Evolutionary conservation across 129 eudicot genomes (phyloP).

Genomic region (Rutidosis leptorrhynchoides): DNA sequence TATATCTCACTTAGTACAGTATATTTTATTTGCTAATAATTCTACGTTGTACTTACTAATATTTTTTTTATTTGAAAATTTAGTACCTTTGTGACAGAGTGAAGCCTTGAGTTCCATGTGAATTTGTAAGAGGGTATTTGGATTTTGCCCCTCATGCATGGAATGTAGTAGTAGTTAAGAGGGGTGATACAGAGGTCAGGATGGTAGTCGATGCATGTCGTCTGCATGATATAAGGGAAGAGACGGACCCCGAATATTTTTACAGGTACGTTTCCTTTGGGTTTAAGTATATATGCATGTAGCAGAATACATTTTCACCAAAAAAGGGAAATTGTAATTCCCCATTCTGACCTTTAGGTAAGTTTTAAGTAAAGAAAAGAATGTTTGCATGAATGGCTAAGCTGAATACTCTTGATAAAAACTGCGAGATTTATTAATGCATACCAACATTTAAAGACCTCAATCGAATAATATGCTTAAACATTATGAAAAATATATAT

Average conservation of each 20-base stretch:
- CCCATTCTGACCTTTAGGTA: not conserved
- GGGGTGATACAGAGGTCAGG: constrained; percentile 69
- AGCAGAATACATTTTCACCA: not conserved
- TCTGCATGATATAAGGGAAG: constrained; percentile 88
- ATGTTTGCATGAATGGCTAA: not conserved
- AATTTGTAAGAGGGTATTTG: constrained; percentile 91
- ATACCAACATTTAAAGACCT: not conserved
- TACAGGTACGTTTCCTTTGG: constrained; percentile 55
- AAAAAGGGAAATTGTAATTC: not conserved
- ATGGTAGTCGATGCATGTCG: constrained; percentile 94
- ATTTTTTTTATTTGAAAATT: constrained; percentile 1
- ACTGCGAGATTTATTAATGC: not conserved
- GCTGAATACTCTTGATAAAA: not conserved
- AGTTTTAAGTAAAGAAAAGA: not conserved
- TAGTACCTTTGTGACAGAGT: constrained; percentile 94
- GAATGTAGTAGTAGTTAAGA: constrained; percentile 74
- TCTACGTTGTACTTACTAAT: not conserved
- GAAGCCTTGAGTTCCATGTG: constrained; percentile 95
- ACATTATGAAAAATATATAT: not conserved
- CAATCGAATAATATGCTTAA: not conserved
- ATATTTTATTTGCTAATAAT: too few relatives aligned
- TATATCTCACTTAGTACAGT: too few relatives aligned
- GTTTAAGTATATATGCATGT: not conserved
- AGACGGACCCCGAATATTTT: constrained; percentile 72
- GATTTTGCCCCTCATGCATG: constrained; percentile 97